Evolutionary conservation across 768 basidiomycete genomes (phyloP).

Genomic region (Filobasidium floriforme): DNA sequence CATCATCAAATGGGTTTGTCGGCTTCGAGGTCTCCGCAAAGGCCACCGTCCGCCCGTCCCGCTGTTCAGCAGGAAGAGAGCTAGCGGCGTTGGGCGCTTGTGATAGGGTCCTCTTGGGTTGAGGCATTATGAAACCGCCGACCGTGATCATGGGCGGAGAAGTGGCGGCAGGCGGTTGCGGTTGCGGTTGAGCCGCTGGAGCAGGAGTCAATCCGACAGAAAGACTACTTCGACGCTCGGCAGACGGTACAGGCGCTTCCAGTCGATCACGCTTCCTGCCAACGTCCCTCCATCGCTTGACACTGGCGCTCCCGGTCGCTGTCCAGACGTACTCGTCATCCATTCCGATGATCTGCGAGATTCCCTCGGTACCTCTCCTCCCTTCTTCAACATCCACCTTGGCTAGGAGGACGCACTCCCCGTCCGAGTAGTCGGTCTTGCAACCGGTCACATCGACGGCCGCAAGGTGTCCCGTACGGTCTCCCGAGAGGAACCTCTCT

Average conservation of each 20-base stretch:
- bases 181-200: neutral
- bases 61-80: neutral
- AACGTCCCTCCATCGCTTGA: conserved; percentile 70
- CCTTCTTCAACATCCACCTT: conserved; percentile 36
- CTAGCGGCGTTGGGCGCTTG: neutral
- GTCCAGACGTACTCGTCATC: conserved; percentile 86
- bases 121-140: neutral
- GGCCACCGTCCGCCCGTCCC: conserved; percentile 13
- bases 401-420: conserved; percentile 77
- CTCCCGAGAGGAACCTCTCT: conserved; percentile 87
- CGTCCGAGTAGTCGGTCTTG: conserved; percentile 65
- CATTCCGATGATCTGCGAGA: conserved; percentile 73
- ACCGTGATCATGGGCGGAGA: neutral
- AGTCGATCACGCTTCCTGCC: conserved; percentile 33
- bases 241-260: conserved; percentile 22
- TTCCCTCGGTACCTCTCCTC: conserved; percentile 60
- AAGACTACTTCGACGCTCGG: neutral
- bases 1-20: conserved; percentile 20
- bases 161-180: neutral
- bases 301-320: conserved; percentile 69
- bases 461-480: conserved; percentile 76
- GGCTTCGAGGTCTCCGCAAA: conserved; percentile 35
- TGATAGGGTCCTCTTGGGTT: neutral
- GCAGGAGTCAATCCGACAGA: neutral
- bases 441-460: conserved; percentile 82